Conservation (phyloP, 2,329 filamentous ascomycete species). For the Colletotrichum trifolii region DNA sequence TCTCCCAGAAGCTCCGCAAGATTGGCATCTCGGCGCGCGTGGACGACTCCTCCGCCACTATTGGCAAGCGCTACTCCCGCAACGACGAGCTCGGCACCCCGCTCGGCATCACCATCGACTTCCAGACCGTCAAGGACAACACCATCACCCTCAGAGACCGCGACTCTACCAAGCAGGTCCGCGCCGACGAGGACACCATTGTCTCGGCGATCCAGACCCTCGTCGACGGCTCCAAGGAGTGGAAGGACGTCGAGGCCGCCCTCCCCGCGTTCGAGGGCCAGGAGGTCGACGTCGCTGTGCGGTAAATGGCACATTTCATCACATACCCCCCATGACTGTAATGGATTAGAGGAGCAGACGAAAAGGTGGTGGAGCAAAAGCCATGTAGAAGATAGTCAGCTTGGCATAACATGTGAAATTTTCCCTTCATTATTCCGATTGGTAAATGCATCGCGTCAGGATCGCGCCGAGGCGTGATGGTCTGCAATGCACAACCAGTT, state of each 20-base stretch:
- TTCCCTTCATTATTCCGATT: neutral
- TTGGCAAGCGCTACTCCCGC: conserved; percentile 93
- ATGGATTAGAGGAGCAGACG: too few species aligned
- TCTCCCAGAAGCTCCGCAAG: conserved; percentile 81
- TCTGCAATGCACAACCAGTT: conserved; percentile 1
- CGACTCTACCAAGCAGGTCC: conserved; percentile 91
- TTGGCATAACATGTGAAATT: too few species aligned
- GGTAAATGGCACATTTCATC: conserved; percentile 14
- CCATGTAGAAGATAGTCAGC: too few species aligned
- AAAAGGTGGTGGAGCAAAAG: too few species aligned
- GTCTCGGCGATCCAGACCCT: conserved; percentile 75
- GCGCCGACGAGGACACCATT: conserved; percentile 83
- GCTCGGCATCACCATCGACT: conserved; percentile 93
- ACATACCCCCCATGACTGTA: too few species aligned
- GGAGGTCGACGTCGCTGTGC: conserved; percentile 58
- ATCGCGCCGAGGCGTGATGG: neutral
- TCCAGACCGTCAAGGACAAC: conserved; percentile 90
- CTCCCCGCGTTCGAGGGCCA: conserved; percentile 89
- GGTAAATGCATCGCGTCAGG: too few species aligned
- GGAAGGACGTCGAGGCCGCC: conserved; percentile 77
- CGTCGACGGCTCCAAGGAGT: conserved; percentile 62
- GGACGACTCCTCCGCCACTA: conserved; percentile 90
- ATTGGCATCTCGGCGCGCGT: conserved; percentile 85
- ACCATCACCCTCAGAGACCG: conserved; percentile 90
- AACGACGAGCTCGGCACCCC: conserved; percentile 97